Evolutionary conservation across 768 basidiomycete species (phyloP).

Genomic region (Amanita fuliginea): DNA sequence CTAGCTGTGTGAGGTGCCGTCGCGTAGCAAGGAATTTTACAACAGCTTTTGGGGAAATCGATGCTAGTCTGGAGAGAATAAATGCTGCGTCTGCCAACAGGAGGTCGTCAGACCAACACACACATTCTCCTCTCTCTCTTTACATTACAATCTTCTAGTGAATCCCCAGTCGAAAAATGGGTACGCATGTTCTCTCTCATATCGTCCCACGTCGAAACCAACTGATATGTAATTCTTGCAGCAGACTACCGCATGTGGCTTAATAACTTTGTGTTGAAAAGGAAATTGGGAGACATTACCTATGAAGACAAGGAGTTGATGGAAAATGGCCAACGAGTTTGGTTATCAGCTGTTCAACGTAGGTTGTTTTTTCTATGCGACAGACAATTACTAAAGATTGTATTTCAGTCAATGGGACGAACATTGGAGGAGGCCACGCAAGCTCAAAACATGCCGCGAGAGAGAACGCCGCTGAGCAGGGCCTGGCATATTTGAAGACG

Average conservation of each 20-base stretch:
- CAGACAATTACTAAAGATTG: too few species aligned
- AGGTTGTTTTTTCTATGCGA: not conserved
- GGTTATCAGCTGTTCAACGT: not conserved
- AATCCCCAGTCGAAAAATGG: too few species aligned
- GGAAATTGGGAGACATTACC: not conserved
- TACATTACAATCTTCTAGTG: too few species aligned
- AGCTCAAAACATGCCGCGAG: too few species aligned
- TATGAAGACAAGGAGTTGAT: not conserved
- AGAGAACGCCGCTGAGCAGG: too few species aligned
- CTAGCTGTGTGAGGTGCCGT: not conserved
- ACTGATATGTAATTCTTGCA: too few species aligned
- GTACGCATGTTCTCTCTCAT: too few species aligned
- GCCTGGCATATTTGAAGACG: too few species aligned
- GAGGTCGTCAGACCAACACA: too few species aligned
- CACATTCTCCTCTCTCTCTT: too few species aligned
- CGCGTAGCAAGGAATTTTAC: not conserved
- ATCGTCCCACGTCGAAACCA: not conserved
- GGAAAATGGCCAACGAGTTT: not conserved
- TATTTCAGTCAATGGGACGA: too few species aligned
- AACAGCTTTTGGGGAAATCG: not conserved
- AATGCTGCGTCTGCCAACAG: not conserved
- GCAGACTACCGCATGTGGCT: slow-evolving; percentile 1
- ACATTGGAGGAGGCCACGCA: too few species aligned
- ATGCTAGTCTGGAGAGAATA: not conserved
- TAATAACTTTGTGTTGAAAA: not conserved